Base-by-base conservation (phyloP, 192 early-diverging fungal genomes). In the Backusella tuberculispora region DNA sequence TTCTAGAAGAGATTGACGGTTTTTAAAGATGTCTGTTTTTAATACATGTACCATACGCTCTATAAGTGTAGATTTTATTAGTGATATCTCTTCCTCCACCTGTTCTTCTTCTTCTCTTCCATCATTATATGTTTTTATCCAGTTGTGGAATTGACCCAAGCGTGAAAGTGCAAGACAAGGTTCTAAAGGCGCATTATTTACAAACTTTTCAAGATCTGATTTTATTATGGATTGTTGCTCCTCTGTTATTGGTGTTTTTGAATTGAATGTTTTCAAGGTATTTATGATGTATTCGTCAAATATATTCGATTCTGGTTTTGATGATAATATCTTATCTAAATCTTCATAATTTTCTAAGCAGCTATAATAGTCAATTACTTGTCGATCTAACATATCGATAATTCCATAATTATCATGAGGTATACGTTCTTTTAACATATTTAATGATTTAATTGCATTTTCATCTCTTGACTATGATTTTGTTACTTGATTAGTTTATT, bases 391-490 rank as follows among this genome's bases (percentile, higher is more conserved):
- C 71, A 78, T 78, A n/a, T 53, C 41, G 8, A 78, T 26, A 14
- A 78, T 69, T 29, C 40, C 71, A 63, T 56, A 48, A 15, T 17
- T 48, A 34, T 78, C 71, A 10, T 60, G 50, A 12, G 17, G 8
- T 0, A 68, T 8, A 41, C 66, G 64, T 19, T 47, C 13, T 4
- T 47, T 42, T 13, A 68, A 42, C 4, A 1, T 8, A 10, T 46
- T 40, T 1, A 78, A 26, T 0, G 34, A 21, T 26, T 73, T 53
- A n/a, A 78, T 78, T 8, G 66, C 76, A 13, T 21, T 41, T 56
- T 78, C 76, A 42, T 78, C 64, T 24, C 53, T 34, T 56, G 42
- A 17, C 76, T 65, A 64, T 77, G n/a, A n/a, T n/a, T n/a, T n/a
- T n/a, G 42, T 0, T 12, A 63, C 10, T 48, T 13, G 13, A 5